Percentiles rank a stretch among this genome's conserved stretches.
These are phyloP conservation scores for Colletotrichum camelliae DNA, from an alignment of 2,329 filamentous ascomycete genomes.

Conservation along the genomic window DNA sequence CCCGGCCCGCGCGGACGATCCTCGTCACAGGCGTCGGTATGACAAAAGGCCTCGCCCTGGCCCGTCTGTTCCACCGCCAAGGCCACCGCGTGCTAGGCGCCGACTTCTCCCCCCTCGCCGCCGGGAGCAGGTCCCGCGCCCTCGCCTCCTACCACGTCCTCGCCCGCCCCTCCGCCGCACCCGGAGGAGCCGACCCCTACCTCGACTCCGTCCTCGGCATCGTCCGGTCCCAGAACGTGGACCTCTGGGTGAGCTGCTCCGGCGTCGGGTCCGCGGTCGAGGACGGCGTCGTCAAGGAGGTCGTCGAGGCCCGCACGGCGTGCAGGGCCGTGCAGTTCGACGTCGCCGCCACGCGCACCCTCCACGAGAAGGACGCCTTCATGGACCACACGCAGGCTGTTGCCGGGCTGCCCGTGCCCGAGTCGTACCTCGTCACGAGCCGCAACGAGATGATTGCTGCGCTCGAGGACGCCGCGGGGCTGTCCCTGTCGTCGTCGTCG, in stretches of 20 bases:
- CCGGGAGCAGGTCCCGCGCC: constrained; percentile 63
- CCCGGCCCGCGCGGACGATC: constrained; percentile 40
- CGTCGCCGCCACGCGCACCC: constrained; percentile 55
- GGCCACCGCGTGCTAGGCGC: constrained; percentile 77
- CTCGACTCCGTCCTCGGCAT: constrained; percentile 62
- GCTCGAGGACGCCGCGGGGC: constrained; percentile 40
- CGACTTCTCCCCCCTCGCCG: constrained; percentile 61
- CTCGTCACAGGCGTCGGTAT: constrained; percentile 78
- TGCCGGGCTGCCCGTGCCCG: constrained; percentile 58
- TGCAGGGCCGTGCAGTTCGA: constrained; percentile 72
- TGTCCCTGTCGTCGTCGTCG: not conserved
- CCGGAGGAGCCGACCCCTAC: constrained; percentile 51
- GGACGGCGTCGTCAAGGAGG: constrained; percentile 69
- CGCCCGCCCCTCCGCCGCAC: constrained; percentile 34
- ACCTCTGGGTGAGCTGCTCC: constrained; percentile 78
- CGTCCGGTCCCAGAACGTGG: constrained; percentile 63
- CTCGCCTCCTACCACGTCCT: constrained; percentile 59
- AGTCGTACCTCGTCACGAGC: constrained; percentile 58
- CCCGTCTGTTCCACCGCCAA: constrained; percentile 66
- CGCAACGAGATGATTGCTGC: constrained; percentile 57
- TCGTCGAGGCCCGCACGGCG: constrained; percentile 59
- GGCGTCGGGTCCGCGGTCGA: constrained; percentile 70
- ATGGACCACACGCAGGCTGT: constrained; percentile 57
- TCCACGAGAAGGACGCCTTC: constrained; percentile 72
- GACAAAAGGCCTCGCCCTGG: constrained; percentile 71